phyloP scores from a whole-genome alignment of 768 basidiomycete species.

The Tubosaeta brunneosetosa region DNA sequence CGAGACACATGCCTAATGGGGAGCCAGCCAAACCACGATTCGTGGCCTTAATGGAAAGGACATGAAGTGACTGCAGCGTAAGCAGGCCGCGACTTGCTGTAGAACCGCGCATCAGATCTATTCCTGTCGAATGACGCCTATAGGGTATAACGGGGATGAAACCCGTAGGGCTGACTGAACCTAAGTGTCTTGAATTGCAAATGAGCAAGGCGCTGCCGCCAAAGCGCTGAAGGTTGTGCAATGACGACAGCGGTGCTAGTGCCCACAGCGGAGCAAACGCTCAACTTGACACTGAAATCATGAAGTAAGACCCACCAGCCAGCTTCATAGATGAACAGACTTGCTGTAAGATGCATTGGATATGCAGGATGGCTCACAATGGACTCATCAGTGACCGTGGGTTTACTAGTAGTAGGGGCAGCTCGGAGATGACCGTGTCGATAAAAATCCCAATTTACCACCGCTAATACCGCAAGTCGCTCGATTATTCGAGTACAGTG shows the following conservation, averaged over 20 bases:
- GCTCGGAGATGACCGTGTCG: not conserved
- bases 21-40: slow-evolving; percentile 8
- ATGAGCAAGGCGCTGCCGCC: too few relatives aligned
- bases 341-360: not conserved
- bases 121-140: not conserved
- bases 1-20: slow-evolving; percentile 4
- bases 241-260: not conserved
- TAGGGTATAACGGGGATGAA: not conserved
- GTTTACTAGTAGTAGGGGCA: not conserved
- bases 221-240: too few relatives aligned
- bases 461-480: not conserved
- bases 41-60: not conserved
- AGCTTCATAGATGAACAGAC: not conserved
- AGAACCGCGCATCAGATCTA: not conserved
- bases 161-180: not conserved
- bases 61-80: slow-evolving; percentile 4
- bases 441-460: not conserved
- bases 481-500: not conserved
- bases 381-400: not conserved
- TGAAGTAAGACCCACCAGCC: not conserved
- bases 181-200: not conserved
- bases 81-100: slow-evolving; percentile 21
- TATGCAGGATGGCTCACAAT: not conserved
- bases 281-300: not conserved
- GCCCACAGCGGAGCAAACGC: not conserved